A percentile compares a stretch with the other conserved stretches of the same genome.
Evolutionary conservation across 805 yeast genomes (phyloP).

Genomic region (Sugiyamaella lignohabitans): DNA sequence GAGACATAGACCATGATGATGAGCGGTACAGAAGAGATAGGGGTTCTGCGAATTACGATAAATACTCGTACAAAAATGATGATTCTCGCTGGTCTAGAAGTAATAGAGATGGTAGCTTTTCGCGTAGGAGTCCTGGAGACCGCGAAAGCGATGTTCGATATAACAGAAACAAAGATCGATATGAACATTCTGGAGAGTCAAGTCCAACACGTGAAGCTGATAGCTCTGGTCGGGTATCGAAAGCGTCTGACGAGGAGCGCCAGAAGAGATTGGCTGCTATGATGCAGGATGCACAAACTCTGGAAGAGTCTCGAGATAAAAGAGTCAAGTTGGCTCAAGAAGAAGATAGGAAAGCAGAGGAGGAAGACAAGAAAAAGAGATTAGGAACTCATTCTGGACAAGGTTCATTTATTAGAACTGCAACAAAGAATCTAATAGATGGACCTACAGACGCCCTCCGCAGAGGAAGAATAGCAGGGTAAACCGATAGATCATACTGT

Average conservation of each 20-base stretch:
- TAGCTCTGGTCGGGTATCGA: too few relatives aligned
- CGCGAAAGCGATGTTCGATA: too few relatives aligned
- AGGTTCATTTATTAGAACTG: slow-evolving; percentile 11
- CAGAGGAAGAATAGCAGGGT: slow-evolving; percentile 1
- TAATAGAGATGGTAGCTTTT: too few relatives aligned
- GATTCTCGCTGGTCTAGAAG: too few relatives aligned
- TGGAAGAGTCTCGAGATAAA: slow-evolving; percentile 13
- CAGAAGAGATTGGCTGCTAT: slow-evolving; percentile 15
- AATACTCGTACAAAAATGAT: not conserved
- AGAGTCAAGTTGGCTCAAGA: slow-evolving; percentile 8
- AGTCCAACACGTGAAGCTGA: too few relatives aligned
- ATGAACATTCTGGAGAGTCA: too few relatives aligned
- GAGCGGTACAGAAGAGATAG: not conserved
- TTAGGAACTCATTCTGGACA: slow-evolving; percentile 5
- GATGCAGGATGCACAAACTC: slow-evolving; percentile 17
- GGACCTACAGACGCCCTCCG: slow-evolving; percentile 4
- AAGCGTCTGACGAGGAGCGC: slow-evolving; percentile 4
- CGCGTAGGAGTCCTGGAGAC: too few relatives aligned
- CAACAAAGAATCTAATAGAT: slow-evolving; percentile 2
- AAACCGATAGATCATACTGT: not conserved
- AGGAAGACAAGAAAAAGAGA: slow-evolving; percentile 5
- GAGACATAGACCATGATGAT: not conserved
- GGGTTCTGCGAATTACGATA: not conserved
- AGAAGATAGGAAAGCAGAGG: slow-evolving; percentile 6
- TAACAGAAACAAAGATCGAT: too few relatives aligned